A percentile compares a stretch with the other conserved stretches of the same genome.
Conservation (phyloP, 2,329 filamentous ascomycete species). For the Paecilomyces variotii region DNA sequence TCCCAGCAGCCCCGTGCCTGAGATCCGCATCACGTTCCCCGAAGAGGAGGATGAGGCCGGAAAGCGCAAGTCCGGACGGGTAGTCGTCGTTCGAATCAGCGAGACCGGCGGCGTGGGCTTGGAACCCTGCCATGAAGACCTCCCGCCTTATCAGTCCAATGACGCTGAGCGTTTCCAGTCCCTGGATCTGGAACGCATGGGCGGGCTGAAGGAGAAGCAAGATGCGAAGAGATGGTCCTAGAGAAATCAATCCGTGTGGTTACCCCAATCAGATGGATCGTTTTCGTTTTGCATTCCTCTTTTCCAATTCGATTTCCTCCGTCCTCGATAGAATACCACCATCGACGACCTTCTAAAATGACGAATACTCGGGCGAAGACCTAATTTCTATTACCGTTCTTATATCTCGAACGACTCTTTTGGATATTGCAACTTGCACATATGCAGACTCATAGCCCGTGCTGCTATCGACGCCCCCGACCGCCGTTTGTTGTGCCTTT, state of each 20-base stretch:
- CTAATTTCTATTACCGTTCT: slow-evolving; percentile 11
- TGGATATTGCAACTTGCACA: slow-evolving; percentile 22
- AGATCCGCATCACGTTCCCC: slow-evolving; percentile 97
- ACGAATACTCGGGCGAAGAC: slow-evolving; percentile 24
- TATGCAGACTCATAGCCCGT: slow-evolving; percentile 14
- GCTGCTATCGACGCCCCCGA: slow-evolving; percentile 7
- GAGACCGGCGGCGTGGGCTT: slow-evolving; percentile 78
- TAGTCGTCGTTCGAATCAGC: slow-evolving; percentile 85
- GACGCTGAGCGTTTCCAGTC: slow-evolving; percentile 77
- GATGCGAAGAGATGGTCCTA: slow-evolving; percentile 29
- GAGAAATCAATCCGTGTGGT: slow-evolving; percentile 1
- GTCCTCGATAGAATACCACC: slow-evolving; percentile 2
- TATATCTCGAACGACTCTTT: slow-evolving; percentile 15
- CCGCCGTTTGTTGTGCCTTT: neutral
- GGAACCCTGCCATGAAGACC: slow-evolving; percentile 70
- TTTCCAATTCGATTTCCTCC: neutral
- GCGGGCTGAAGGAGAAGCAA: slow-evolving; percentile 87
- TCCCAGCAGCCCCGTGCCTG: slow-evolving; percentile 76
- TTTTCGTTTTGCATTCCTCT: neutral
- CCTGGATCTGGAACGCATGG: slow-evolving; percentile 88
- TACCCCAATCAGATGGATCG: slow-evolving; percentile 6
- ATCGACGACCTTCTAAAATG: slow-evolving; percentile 25
- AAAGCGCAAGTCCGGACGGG: slow-evolving; percentile 72
- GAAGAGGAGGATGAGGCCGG: slow-evolving; percentile 77
- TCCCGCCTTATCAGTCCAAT: slow-evolving; percentile 84